These are phyloP conservation scores for Paraleonurus japonicus DNA, from an alignment of 257 asterid species.

Conservation along the genomic window DNA sequence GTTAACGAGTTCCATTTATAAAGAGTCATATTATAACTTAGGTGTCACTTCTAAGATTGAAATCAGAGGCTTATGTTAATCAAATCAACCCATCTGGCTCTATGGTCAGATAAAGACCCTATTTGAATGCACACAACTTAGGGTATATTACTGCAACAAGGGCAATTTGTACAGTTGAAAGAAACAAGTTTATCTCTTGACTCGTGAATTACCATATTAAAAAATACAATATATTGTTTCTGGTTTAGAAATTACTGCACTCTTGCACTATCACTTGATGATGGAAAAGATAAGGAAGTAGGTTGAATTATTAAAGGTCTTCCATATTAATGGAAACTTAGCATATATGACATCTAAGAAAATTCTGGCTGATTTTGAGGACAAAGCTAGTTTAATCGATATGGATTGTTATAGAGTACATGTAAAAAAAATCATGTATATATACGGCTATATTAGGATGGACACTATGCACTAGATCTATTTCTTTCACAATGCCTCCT, in stretches of 20 bases:
- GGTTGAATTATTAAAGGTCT: background rate
- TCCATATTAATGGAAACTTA: background rate
- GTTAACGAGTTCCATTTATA: background rate
- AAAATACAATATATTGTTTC: background rate
- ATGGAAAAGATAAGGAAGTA: background rate
- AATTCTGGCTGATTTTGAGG: background rate
- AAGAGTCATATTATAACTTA: background rate
- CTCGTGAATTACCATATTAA: background rate
- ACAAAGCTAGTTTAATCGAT: background rate
- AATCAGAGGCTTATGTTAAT: background rate
- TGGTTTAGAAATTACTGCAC: background rate
- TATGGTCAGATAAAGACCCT: background rate
- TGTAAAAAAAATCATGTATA: background rate
- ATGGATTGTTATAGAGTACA: background rate
- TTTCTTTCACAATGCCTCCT: background rate
- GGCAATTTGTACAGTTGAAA: background rate
- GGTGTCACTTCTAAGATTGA: background rate
- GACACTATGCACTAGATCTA: background rate
- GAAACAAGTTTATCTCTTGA: background rate
- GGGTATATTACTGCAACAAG: background rate
- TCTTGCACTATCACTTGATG: background rate
- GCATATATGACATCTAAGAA: background rate
- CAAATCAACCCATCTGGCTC: background rate
- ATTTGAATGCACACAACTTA: background rate
- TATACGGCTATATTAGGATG: background rate